phyloP scores from a whole-genome alignment of 352 stramenopile genomes.

The Phytophthora aleatoria region DNA sequence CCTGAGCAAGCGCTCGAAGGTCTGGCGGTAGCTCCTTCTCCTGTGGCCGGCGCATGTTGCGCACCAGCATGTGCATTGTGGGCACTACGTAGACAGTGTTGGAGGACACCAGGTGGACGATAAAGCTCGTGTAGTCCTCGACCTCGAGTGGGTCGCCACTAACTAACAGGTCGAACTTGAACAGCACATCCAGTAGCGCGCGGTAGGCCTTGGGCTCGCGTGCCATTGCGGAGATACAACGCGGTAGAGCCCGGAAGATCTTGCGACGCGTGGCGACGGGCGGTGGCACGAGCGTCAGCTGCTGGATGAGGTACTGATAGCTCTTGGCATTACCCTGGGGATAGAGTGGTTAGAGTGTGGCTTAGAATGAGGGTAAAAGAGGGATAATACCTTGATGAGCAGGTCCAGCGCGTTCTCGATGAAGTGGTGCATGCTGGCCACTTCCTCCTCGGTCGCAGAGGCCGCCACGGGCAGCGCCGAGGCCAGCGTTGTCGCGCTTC shows the following conservation, averaged over 20 bases:
- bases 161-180: slow-evolving; percentile 78
- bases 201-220: slow-evolving; percentile 73
- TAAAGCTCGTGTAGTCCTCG: slow-evolving; percentile 70
- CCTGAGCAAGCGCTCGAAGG: slow-evolving; percentile 22
- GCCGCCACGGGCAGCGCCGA: slow-evolving; percentile 15
- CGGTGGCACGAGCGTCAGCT: slow-evolving; percentile 51
- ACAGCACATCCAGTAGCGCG: slow-evolving; percentile 76
- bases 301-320: slow-evolving; percentile 78
- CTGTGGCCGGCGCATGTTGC: slow-evolving; percentile 66
- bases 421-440: slow-evolving; percentile 78
- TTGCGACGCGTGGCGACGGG: slow-evolving; percentile 58
- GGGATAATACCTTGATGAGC: slow-evolving; percentile 59
- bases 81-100: slow-evolving; percentile 85
- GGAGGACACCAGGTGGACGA: slow-evolving; percentile 83
- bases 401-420: slow-evolving; percentile 86
- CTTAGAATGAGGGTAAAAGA: not conserved
- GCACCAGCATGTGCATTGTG: slow-evolving; percentile 83
- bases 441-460: slow-evolving; percentile 53
- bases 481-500: slow-evolving; percentile 19
- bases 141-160: slow-evolving; percentile 52
- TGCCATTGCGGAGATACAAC: slow-evolving; percentile 79
- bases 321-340: slow-evolving; percentile 75
- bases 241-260: slow-evolving; percentile 74
- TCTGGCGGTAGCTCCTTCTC: slow-evolving; percentile 48
- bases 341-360: not conserved